Conservation (phyloP, 2,329 filamentous ascomycete species). For the Colletotrichum sp. region DNA sequence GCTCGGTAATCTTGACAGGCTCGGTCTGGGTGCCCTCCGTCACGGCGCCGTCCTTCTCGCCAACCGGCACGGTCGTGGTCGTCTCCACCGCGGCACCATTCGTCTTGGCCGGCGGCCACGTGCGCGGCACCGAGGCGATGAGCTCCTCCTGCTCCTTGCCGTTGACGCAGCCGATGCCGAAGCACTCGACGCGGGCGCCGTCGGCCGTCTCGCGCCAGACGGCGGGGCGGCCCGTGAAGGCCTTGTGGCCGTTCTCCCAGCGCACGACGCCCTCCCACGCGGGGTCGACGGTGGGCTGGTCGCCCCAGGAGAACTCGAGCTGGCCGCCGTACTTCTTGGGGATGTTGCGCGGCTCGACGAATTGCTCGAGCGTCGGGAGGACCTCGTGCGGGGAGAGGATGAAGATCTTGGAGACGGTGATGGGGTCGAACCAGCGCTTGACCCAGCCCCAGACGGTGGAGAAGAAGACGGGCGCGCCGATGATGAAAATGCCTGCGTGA, state of each 20-base stretch:
- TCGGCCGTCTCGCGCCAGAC: slow-evolving; percentile 59
- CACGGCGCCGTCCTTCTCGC: slow-evolving; percentile 9
- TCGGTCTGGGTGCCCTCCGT: slow-evolving; percentile 32
- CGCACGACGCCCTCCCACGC: slow-evolving; percentile 51
- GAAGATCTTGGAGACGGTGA: slow-evolving; percentile 95
- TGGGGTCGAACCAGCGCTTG: slow-evolving; percentile 94
- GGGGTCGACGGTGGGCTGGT: slow-evolving; percentile 75
- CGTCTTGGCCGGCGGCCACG: slow-evolving; percentile 33
- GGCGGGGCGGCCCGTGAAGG: slow-evolving; percentile 62
- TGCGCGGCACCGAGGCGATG: slow-evolving; percentile 57
- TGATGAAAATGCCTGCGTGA: slow-evolving; percentile 62
- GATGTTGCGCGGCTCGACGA: slow-evolving; percentile 83
- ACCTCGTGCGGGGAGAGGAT: slow-evolving; percentile 80
- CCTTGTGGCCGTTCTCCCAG: slow-evolving; percentile 58
- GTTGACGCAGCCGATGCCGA: slow-evolving; percentile 55
- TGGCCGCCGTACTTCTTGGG: slow-evolving; percentile 90
- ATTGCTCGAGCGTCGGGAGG: slow-evolving; percentile 75
- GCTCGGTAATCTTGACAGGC: slow-evolving; percentile 30
- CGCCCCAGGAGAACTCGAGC: slow-evolving; percentile 82
- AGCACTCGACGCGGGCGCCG: slow-evolving; percentile 53
- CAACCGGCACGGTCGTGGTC: not conserved
- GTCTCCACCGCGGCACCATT: not conserved
- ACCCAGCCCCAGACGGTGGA: slow-evolving; percentile 94
- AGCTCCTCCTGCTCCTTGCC: slow-evolving; percentile 50
- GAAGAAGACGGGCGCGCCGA: slow-evolving; percentile 90